phyloP scores from a whole-genome alignment of 192 early-diverging fungal species.

The Gaertneriomyces semiglobifer region DNA sequence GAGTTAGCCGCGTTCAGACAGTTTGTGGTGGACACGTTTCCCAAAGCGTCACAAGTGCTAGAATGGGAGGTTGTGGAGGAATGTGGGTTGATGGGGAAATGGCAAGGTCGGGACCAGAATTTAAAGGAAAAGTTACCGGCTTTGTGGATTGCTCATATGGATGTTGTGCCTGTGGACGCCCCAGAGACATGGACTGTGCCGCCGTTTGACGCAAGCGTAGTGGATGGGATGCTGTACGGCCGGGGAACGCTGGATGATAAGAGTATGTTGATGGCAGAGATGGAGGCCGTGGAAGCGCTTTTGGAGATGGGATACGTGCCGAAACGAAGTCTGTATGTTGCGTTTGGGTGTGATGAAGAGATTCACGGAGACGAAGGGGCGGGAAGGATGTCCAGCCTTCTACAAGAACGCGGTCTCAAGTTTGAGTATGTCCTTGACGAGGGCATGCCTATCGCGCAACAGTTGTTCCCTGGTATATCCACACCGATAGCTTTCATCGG shows the following conservation, averaged over 20 bases:
- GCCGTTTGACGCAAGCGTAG: slow-evolving; percentile 40
- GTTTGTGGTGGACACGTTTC: slow-evolving; percentile 24
- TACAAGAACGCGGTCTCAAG: slow-evolving; percentile 25
- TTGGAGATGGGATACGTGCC: slow-evolving; percentile 38
- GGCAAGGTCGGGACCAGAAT: too few species aligned
- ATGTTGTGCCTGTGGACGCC: slow-evolving; percentile 44
- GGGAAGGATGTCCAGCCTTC: slow-evolving; percentile 21
- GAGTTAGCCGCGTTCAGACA: slow-evolving; percentile 5
- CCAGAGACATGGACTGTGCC: slow-evolving; percentile 38
- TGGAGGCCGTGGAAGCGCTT: slow-evolving; percentile 46
- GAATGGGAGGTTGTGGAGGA: slow-evolving; percentile 34
- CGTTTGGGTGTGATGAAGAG: slow-evolving; percentile 50
- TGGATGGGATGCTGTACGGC: slow-evolving; percentile 22
- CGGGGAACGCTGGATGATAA: slow-evolving; percentile 46
- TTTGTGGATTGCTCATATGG: slow-evolving; percentile 42
- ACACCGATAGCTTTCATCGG: slow-evolving; percentile 33
- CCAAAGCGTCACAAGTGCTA: slow-evolving; percentile 24
- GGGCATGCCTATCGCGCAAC: slow-evolving; percentile 40
- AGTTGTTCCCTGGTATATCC: slow-evolving; percentile 23
- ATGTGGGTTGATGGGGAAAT: slow-evolving; percentile 35
- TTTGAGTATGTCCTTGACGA: slow-evolving; percentile 42
- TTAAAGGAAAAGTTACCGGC: slow-evolving; percentile 25
- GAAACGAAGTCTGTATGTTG: slow-evolving; percentile 34
- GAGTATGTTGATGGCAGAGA: slow-evolving; percentile 33
- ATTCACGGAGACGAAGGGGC: slow-evolving; percentile 32